Base-by-base conservation (phyloP, 768 basidiomycete genomes). In the Leccinum ochraceum region DNA sequence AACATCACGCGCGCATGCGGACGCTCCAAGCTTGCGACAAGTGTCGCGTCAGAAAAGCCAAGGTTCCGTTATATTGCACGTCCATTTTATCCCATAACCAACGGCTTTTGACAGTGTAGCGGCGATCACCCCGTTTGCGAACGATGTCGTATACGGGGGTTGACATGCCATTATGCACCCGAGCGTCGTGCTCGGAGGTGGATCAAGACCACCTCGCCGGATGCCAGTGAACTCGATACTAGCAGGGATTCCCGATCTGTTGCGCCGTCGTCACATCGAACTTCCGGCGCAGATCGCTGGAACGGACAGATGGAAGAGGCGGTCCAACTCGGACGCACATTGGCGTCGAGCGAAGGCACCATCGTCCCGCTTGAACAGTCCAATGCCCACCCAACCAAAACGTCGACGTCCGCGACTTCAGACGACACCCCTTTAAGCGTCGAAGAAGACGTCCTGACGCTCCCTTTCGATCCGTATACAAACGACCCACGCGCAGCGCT, bases 11-110 rank as follows among this genome's bases (percentile, higher is more conserved):
- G 1, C 80, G 88, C 0, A 73, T 88, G 32, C 81, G 89, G 54
- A 90, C 89, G 0, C 84, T 85, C 0, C 88, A 90, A 67, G 88
- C 88, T 3, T 91, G 89, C 73, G 86, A 90, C 67, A 87, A 87
- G 69, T 90, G 89, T 70, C 81, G 89, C 14, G 79, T 78, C 1
- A 75, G 88, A 54, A 92, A 90, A 71, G 88, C 87, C 32, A 92
- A 91, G 80, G 89, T 89, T 64, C 53, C 80, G 34, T 17, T 26
- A 53, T 32, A 54, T 32, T 14, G 16, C 39, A 11, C 11, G 34
- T 34, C 34, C 34, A 13, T 13, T 34, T 34, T 34, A 34, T 34
- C 1, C 4, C 5, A 16, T 37, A 37, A 37, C 14, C 34, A 37
- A 37, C 2, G 36, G 4, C n/a, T 4, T 9, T 20, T 14, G 30